A percentile compares a stretch with the other conserved stretches of the same genome.
Conservation (phyloP, 345 rosid species). For the Microcos paniculata region DNA sequence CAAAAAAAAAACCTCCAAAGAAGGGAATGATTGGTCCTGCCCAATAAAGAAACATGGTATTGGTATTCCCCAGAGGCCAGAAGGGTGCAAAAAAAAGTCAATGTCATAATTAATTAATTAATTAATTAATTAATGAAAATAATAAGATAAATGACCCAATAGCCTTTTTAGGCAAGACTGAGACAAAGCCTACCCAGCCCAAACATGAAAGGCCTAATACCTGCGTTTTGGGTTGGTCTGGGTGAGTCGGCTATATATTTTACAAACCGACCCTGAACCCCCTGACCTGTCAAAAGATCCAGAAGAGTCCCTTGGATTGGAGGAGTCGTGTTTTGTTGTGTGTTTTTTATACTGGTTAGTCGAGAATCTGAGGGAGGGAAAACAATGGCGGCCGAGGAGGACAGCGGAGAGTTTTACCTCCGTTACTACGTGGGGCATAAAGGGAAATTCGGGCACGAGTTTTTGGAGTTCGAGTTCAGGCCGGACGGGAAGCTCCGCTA, state of each 20-base stretch:
- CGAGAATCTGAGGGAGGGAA: not conserved
- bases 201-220: not conserved
- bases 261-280: not conserved
- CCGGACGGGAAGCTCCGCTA: slow-evolving; percentile 96
- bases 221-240: not conserved
- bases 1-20: too few relatives aligned
- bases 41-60: too few relatives aligned
- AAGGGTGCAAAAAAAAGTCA: too few relatives aligned
- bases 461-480: slow-evolving; percentile 96
- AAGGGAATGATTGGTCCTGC: too few relatives aligned
- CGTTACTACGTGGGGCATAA: slow-evolving; percentile 97
- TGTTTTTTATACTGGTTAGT: not conserved
- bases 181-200: not conserved
- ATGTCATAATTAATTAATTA: too few relatives aligned
- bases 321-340: not conserved
- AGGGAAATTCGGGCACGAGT: slow-evolving; percentile 99
- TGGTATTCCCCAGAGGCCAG: too few relatives aligned
- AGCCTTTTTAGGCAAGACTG: not conserved
- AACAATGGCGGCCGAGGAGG: slow-evolving; percentile 45
- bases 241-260: not conserved
- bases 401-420: slow-evolving; percentile 75
- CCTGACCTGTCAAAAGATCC: not conserved
- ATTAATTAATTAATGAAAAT: too few relatives aligned
- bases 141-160: too few relatives aligned
- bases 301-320: not conserved